These are phyloP conservation scores for Eucommia ulmoides DNA, from an alignment of 257 asterid genomes.

Conservation along the genomic window DNA sequence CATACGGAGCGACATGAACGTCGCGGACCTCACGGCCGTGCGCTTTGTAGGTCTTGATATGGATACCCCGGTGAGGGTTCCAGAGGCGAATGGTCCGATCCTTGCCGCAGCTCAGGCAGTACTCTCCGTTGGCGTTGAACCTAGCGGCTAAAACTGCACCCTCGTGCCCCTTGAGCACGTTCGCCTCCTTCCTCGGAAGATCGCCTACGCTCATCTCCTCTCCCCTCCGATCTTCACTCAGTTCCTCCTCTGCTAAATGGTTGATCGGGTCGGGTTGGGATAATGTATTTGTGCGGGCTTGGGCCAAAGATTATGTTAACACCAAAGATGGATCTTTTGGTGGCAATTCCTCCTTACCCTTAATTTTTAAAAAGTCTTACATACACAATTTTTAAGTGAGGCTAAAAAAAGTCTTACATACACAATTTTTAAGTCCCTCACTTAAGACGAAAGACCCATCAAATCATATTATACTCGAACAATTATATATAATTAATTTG, in stretches of 20 bases:
- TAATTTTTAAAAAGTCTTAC: too few species aligned
- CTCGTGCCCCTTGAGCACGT: constrained; percentile 79
- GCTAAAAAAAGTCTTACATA: too few species aligned
- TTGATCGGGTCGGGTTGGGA: too few species aligned
- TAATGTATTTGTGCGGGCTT: too few species aligned
- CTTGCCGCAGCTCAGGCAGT: constrained; percentile 87
- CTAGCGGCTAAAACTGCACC: constrained; percentile 95
- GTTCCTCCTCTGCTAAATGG: background rate
- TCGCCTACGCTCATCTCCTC: constrained; percentile 26
- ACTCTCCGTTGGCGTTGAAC: constrained; percentile 82
- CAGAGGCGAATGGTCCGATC: constrained; percentile 91
- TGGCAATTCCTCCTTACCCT: too few species aligned
- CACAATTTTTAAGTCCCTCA: too few species aligned
- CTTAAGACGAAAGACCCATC: too few species aligned
- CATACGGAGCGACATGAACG: constrained; percentile 69
- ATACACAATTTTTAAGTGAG: too few species aligned
- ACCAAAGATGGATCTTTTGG: too few species aligned
- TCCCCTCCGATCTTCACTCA: background rate
- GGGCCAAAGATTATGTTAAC: too few species aligned
- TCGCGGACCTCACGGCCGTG: constrained; percentile 98
- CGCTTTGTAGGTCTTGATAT: constrained; percentile 80
- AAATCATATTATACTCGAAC: too few species aligned
- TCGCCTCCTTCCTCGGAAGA: constrained; percentile 57
- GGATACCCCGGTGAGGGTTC: constrained; percentile 96
- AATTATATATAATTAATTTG: too few species aligned